Evolutionary conservation across 73 alveolate genomes (phyloP).

Genomic region (Uronychia binucleata): DNA sequence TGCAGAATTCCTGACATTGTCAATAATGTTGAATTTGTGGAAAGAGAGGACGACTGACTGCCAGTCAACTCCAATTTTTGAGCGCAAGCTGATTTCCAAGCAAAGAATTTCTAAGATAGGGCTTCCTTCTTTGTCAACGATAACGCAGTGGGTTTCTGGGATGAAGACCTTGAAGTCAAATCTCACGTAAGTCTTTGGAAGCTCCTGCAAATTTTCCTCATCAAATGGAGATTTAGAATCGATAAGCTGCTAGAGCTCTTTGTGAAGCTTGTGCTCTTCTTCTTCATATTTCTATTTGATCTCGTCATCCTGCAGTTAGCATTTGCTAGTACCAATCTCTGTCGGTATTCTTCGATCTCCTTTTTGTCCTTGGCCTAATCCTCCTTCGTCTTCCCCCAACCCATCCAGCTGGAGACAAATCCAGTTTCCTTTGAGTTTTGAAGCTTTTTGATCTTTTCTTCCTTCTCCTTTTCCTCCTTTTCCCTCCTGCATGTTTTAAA

Average conservation of each 20-base stretch:
- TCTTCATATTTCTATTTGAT: not conserved
- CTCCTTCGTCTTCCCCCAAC: constrained; percentile 47
- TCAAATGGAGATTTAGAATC: constrained; percentile 7
- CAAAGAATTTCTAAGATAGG: constrained; percentile 34
- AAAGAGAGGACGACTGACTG: constrained; percentile 28
- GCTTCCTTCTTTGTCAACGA: constrained; percentile 23
- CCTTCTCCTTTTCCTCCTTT: constrained; percentile 10
- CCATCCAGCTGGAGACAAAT: constrained; percentile 17
- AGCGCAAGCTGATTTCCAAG: constrained; percentile 21
- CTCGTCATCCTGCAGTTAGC: no score
- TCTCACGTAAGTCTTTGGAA: constrained; percentile 18
- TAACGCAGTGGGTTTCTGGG: constrained; percentile 32
- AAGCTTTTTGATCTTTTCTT: constrained; percentile 23
- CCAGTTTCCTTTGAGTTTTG: constrained; percentile 17
- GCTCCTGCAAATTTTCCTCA: not conserved
- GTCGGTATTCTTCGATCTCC: constrained; percentile 28
- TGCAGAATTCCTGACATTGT: constrained; percentile 19
- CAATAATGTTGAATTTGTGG: constrained; percentile 35
- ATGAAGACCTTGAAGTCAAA: constrained; percentile 16
- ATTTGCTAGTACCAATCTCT: no score
- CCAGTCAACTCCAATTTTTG: constrained; percentile 40
- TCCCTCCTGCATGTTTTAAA: constrained; percentile 1
- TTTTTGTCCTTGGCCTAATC: constrained; percentile 23
- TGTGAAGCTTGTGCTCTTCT: constrained; percentile 8
- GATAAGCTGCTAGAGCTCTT: not conserved